phyloP scores from a whole-genome alignment of 176 grass and related monocot genomes.

The Canna indica region DNA sequence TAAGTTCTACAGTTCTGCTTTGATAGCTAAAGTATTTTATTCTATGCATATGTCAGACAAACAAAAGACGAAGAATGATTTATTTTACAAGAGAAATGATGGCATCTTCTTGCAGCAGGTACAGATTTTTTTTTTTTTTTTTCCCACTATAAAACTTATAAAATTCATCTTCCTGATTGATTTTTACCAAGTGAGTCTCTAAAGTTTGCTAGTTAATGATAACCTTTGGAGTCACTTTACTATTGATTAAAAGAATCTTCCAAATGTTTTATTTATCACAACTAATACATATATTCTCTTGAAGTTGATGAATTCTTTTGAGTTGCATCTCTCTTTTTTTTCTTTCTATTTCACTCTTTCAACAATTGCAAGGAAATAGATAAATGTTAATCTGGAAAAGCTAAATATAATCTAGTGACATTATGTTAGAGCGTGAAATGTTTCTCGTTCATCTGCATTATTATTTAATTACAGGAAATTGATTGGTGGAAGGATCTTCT shows the following conservation, averaged over 20 bases:
- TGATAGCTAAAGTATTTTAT: background rate
- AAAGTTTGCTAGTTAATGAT: background rate
- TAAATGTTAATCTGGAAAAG: no score
- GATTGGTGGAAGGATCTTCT: constrained; percentile 87
- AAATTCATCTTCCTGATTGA: background rate
- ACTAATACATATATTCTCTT: constrained; percentile 17
- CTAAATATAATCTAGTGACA: no score
- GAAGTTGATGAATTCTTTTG: constrained; percentile 6
- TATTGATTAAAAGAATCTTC: no score
- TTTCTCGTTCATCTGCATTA: no score
- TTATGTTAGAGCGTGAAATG: no score
- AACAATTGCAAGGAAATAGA: no score
- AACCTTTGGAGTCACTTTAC: no score
- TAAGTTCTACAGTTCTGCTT: background rate
- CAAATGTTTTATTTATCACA: no score
- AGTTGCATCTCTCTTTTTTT: background rate
- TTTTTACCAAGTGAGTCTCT: constrained; percentile 1
- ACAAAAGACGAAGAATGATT: constrained; percentile 47
- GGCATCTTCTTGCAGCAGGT: constrained; percentile 46
- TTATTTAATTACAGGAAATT: constrained; percentile 56
- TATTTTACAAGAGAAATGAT: constrained; percentile 48
- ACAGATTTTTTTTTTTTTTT: constrained; percentile 3
- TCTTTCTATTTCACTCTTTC: background rate
- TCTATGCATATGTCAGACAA: constrained; percentile 44
- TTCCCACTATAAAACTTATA: background rate